Evolutionary conservation across 805 yeast species (phyloP).

Genomic region (Vanderwaltozyma verrucispora): DNA sequence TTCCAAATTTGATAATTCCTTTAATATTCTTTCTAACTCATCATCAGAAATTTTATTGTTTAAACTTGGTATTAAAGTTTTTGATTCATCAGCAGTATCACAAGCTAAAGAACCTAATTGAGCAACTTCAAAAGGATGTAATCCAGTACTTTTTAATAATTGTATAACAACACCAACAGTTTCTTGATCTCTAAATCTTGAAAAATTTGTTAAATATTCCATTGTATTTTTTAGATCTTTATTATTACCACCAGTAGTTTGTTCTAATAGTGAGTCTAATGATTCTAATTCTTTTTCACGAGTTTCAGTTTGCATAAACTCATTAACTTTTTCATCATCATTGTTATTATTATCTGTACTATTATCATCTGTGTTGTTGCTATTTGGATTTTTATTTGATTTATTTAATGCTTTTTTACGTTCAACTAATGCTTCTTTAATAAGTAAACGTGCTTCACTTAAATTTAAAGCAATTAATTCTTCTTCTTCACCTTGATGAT

Average conservation of each 20-base stretch:
- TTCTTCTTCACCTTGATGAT: slow-evolving; percentile 69
- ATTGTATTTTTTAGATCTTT: slow-evolving; percentile 87
- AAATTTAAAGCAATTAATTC: slow-evolving; percentile 77
- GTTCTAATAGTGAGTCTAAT: slow-evolving; percentile 24
- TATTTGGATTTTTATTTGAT: slow-evolving; percentile 4
- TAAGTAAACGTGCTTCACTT: slow-evolving; percentile 81
- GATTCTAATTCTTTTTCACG: slow-evolving; percentile 33
- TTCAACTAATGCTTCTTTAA: slow-evolving; percentile 81
- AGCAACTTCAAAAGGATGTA: slow-evolving; percentile 94
- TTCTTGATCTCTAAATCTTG: slow-evolving; percentile 85
- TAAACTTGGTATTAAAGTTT: slow-evolving; percentile 84
- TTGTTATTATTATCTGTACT: slow-evolving; percentile 8
- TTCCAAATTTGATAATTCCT: slow-evolving; percentile 67
- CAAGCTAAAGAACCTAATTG: slow-evolving; percentile 82
- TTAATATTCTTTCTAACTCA: slow-evolving; percentile 77
- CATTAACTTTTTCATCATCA: slow-evolving; percentile 23
- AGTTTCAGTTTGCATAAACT: slow-evolving; percentile 37
- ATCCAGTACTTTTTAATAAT: slow-evolving; percentile 55
- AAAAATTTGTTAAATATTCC: slow-evolving; percentile 74
- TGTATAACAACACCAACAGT: slow-evolving; percentile 92
- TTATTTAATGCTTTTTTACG: slow-evolving; percentile 44
- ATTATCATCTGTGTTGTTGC: slow-evolving; percentile 1
- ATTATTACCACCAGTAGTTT: slow-evolving; percentile 54
- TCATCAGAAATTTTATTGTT: slow-evolving; percentile 72
- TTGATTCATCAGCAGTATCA: slow-evolving; percentile 96